Percentiles rank a stretch among this genome's conserved stretches.
These are phyloP conservation scores for Thelonectria blattea DNA, from an alignment of 2,329 filamentous ascomycete species.

Conservation along the genomic window DNA sequence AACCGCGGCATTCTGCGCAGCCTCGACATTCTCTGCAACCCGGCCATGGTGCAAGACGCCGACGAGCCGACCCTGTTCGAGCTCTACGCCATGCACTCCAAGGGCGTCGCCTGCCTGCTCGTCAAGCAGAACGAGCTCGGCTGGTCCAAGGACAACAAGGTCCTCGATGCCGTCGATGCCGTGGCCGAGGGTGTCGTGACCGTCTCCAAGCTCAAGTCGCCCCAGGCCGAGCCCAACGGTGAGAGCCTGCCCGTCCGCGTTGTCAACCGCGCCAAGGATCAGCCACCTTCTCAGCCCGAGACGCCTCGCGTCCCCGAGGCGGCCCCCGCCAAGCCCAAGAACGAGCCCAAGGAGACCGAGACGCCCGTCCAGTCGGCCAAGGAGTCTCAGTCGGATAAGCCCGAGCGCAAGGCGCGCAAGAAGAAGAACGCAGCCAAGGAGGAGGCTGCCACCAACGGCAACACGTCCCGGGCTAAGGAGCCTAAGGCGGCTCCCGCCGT, in stretches of 20 bases:
- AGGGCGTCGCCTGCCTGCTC: constrained; percentile 88
- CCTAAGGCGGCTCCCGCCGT: constrained; percentile 43
- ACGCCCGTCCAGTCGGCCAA: constrained; percentile 47
- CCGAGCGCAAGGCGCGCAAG: constrained; percentile 67
- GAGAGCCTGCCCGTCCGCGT: constrained; percentile 43
- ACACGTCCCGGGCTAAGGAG: constrained; percentile 44
- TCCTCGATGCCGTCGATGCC: constrained; percentile 79
- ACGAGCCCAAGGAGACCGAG: constrained; percentile 57
- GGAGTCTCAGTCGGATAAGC: constrained; percentile 58
- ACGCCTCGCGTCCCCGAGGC: constrained; percentile 41
- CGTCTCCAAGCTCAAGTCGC: constrained; percentile 71
- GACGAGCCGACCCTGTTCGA: constrained; percentile 85
- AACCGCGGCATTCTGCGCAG: constrained; percentile 88
- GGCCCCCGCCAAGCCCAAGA: constrained; percentile 48
- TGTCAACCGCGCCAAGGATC: constrained; percentile 47
- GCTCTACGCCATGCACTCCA: constrained; percentile 96
- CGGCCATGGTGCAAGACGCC: constrained; percentile 65
- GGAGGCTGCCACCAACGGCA: constrained; percentile 55
- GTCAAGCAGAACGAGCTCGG: constrained; percentile 90
- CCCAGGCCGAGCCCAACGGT: constrained; percentile 52
- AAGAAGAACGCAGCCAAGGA: constrained; percentile 65
- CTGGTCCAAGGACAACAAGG: constrained; percentile 90
- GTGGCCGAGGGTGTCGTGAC: constrained; percentile 75
- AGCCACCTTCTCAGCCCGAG: constrained; percentile 37
- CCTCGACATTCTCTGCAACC: constrained; percentile 81